A percentile compares a stretch with the other conserved stretches of the same genome.
These are phyloP conservation scores for Castanospermum australe DNA, from an alignment of 306 rosid species.

Conservation along the genomic window DNA sequence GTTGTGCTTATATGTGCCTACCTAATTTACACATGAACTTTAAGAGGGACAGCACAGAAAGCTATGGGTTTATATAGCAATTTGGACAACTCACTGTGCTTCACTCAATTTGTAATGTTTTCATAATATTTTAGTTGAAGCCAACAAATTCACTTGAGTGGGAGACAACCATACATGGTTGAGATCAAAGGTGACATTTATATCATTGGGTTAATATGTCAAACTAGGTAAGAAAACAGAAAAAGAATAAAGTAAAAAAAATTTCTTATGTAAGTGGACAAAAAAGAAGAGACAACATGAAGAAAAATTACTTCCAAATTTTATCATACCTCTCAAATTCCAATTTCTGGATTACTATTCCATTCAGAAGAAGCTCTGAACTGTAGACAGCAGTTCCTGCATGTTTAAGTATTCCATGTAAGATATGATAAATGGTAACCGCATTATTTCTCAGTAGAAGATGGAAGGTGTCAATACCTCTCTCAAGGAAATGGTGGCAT, in stretches of 20 bases:
- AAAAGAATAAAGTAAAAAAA: not conserved
- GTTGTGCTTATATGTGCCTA: not conserved
- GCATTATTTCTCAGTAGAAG: not conserved
- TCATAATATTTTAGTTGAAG: not conserved
- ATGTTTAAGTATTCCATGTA: slow-evolving; percentile 12
- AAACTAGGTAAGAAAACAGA: not conserved
- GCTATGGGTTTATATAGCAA: not conserved
- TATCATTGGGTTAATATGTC: not conserved
- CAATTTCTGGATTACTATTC: slow-evolving; percentile 47
- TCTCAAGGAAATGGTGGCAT: slow-evolving; percentile 38
- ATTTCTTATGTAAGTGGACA: not conserved
- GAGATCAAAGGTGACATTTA: slow-evolving; percentile 6
- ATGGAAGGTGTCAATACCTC: slow-evolving; percentile 33
- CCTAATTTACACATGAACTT: slow-evolving; percentile 6
- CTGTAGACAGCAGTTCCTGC: slow-evolving; percentile 45
- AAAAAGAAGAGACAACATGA: not conserved
- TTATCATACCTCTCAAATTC: slow-evolving; percentile 37
- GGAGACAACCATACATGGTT: not conserved
- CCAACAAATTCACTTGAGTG: not conserved
- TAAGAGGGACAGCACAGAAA: not conserved
- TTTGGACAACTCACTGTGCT: not conserved
- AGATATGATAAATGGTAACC: not conserved
- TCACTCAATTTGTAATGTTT: not conserved
- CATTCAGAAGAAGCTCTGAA: slow-evolving; percentile 54
- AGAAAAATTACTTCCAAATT: not conserved